Percentiles rank a stretch among this genome's conserved stretches.
phyloP scores from a whole-genome alignment of 208 protist genomes.

The Balamuthia mandrillaris region DNA sequence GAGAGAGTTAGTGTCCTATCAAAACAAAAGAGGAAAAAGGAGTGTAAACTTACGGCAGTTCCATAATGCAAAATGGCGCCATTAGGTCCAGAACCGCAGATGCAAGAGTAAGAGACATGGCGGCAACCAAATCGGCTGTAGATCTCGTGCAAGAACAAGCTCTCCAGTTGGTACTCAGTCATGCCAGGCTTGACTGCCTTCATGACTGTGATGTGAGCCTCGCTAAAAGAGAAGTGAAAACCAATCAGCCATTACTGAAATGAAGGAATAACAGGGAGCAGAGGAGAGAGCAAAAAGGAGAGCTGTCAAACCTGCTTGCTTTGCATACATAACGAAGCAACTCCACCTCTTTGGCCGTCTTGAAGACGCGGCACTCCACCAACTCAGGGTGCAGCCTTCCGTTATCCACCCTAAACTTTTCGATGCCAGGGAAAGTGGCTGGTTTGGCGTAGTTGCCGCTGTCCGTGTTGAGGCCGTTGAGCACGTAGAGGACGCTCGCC shows the following conservation, averaged over 20 bases:
- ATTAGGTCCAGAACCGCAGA: conserved; percentile 52
- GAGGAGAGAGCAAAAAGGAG: too few species aligned
- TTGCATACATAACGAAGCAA: not conserved
- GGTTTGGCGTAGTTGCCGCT: not conserved
- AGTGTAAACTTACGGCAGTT: conserved; percentile 9
- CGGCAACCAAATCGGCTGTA: conserved; percentile 33
- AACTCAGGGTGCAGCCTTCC: not conserved
- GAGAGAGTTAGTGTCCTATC: not conserved
- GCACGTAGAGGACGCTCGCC: not conserved
- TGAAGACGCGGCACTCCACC: not conserved
- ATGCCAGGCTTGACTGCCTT: conserved; percentile 34
- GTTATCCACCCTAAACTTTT: not conserved
- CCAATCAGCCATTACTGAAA: too few species aligned
- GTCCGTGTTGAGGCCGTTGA: conserved; percentile 1
- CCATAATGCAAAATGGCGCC: conserved; percentile 64
- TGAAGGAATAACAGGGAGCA: too few species aligned
- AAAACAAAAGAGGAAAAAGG: not conserved
- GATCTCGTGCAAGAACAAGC: conserved; percentile 13
- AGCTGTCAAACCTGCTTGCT: too few species aligned
- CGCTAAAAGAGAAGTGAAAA: too few species aligned
- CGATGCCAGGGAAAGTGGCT: not conserved
- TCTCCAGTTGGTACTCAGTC: conserved; percentile 55
- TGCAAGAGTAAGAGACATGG: conserved; percentile 55
- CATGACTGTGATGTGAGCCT: not conserved
- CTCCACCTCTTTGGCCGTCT: not conserved